A percentile compares a stretch with the other conserved stretches of the same genome.
phyloP scores from a whole-genome alignment of 2,329 filamentous ascomycete species.

The Cercospora brassicicola region DNA sequence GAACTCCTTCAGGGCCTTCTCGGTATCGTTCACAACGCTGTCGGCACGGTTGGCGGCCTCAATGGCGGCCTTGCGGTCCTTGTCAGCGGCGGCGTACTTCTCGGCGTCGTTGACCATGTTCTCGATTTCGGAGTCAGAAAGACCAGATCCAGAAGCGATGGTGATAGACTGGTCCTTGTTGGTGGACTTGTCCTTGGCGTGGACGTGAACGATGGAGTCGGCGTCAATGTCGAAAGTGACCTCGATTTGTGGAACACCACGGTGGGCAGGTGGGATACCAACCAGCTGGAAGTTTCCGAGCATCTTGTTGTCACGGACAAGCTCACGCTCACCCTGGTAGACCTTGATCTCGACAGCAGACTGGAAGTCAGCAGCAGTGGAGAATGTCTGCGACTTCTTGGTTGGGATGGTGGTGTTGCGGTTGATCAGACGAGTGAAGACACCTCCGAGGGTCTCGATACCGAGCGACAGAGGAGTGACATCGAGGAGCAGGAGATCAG shows the following conservation, averaged over 20 bases:
- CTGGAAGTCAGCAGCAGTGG: conserved; percentile 96
- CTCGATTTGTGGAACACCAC: conserved; percentile 93
- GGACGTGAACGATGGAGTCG: conserved; percentile 95
- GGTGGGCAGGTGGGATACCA: conserved; percentile 92
- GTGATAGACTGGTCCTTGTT: conserved; percentile 99
- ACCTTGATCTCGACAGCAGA: conserved; percentile 99
- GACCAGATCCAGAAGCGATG: conserved; percentile 94
- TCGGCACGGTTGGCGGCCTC: conserved; percentile 97
- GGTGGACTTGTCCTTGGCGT: conserved; percentile 98
- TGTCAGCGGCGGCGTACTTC: conserved; percentile 91
- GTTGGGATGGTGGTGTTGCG: conserved; percentile 98
- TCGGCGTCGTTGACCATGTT: conserved; percentile 97
- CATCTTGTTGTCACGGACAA: conserved; percentile 97
- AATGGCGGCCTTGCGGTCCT: conserved; percentile 93
- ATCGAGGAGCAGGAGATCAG: conserved; percentile 90
- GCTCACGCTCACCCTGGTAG: conserved; percentile 99
- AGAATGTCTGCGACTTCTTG: conserved; percentile 99
- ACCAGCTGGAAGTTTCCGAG: conserved; percentile 99
- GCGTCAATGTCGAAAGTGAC: conserved; percentile 99
- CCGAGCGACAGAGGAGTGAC: conserved; percentile 94
- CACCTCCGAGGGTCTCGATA: conserved; percentile 97
- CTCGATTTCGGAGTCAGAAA: conserved; percentile 91
- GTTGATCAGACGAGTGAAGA: conserved; percentile 98
- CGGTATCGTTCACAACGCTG: conserved; percentile 93
- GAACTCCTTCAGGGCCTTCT: conserved; percentile 97